These are phyloP conservation scores for Mycena amicta DNA, from an alignment of 768 basidiomycete species.

Conservation along the genomic window DNA sequence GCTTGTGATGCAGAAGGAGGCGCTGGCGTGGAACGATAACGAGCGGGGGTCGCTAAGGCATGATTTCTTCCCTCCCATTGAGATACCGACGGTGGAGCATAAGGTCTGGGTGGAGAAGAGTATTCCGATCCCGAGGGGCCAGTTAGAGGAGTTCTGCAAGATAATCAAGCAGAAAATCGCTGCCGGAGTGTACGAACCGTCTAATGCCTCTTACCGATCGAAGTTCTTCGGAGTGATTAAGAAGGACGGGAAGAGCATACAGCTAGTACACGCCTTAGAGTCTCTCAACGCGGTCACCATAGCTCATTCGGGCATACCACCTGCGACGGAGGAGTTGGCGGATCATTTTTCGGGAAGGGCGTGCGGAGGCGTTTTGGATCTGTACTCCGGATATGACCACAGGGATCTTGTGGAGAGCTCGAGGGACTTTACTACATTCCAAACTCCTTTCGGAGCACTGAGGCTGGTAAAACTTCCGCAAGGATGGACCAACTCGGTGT, in stretches of 20 bases:
- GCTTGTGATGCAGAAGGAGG: slow-evolving; percentile 7
- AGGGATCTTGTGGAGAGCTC: slow-evolving; percentile 24
- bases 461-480: slow-evolving; percentile 28
- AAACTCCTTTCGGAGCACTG: slow-evolving; percentile 26
- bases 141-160: slow-evolving; percentile 4
- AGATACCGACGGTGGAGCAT: neutral
- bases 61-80: neutral
- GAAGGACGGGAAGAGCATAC: slow-evolving; percentile 20
- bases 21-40: slow-evolving; percentile 18
- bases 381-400: slow-evolving; percentile 32
- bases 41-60: slow-evolving; percentile 19
- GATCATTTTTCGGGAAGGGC: slow-evolving; percentile 1
- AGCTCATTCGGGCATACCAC: slow-evolving; percentile 23
- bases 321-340: slow-evolving; percentile 9
- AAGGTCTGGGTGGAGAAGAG: slow-evolving; percentile 14
- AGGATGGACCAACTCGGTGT: slow-evolving; percentile 28
- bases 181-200: slow-evolving; percentile 7
- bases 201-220: neutral
- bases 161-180: neutral
- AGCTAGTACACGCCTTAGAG: slow-evolving; percentile 21
- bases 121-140: slow-evolving; percentile 25
- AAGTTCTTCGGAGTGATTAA: slow-evolving; percentile 19
- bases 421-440: slow-evolving; percentile 35
- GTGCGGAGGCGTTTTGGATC: slow-evolving; percentile 15
- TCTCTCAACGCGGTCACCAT: slow-evolving; percentile 30